These are phyloP conservation scores for Thraustochytrium striatum DNA, from an alignment of 352 stramenopile genomes.

Conservation along the genomic window DNA sequence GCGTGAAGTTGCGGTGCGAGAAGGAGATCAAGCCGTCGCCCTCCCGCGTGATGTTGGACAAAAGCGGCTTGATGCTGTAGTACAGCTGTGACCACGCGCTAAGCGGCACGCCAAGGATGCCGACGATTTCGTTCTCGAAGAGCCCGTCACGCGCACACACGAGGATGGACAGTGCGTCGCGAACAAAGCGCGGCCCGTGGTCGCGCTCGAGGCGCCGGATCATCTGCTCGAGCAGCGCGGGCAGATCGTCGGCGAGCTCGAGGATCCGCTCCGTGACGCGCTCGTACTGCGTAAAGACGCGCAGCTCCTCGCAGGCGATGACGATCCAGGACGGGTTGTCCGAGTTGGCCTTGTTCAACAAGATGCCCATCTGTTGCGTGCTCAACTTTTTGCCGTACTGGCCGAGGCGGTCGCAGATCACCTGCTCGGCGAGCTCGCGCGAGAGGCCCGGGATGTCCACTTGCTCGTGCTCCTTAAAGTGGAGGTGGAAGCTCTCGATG, in stretches of 20 bases:
- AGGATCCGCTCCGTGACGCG: constrained; percentile 42
- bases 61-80: constrained; percentile 48
- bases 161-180: constrained; percentile 48
- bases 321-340: constrained; percentile 50
- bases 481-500: constrained; percentile 40
- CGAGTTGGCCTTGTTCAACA: constrained; percentile 38
- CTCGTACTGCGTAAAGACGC: constrained; percentile 49
- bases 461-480: constrained; percentile 40
- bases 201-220: constrained; percentile 50
- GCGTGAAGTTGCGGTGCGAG: constrained; percentile 43
- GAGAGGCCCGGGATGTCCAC: constrained; percentile 40
- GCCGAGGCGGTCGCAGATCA: constrained; percentile 6
- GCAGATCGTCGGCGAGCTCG: constrained; percentile 39
- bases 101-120: constrained; percentile 49
- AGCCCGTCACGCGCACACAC: constrained; percentile 48
- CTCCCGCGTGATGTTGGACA: constrained; percentile 6
- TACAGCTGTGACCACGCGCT: constrained; percentile 52
- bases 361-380: constrained; percentile 36
- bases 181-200: constrained; percentile 45
- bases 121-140: constrained; percentile 48
- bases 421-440: neutral
- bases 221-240: constrained; percentile 46
- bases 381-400: constrained; percentile 48
- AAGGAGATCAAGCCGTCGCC: constrained; percentile 38
- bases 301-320: constrained; percentile 52